Base-by-base conservation (phyloP, 192 early-diverging fungal species). In the Coemansia sp. region DNA sequence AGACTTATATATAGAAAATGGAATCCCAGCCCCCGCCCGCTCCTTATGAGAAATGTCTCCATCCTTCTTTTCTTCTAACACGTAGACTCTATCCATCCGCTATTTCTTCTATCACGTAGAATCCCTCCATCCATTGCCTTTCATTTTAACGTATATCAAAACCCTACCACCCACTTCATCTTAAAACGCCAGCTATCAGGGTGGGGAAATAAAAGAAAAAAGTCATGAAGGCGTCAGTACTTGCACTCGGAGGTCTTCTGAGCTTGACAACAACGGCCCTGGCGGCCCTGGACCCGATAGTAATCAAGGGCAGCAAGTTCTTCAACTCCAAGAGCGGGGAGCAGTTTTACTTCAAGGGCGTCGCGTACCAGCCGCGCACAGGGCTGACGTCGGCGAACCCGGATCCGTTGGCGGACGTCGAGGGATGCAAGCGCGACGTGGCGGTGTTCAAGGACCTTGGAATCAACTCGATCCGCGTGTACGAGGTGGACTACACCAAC, bases 291-390 rank as follows among this genome's bases (percentile, higher is more conserved):
- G 86, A 89, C 70, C 81, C 84, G 8, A 83, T 90, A 40, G 66
- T 69, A n/a, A 89, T 89, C 77, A 88, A 89, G 65, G 90, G 89
- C 40, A 81, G 79, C 62, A 89, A 88, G 67, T 87, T 89, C 63
- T 91, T 89, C 62, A 87, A 90, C 66, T 69, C 79, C 9, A 86
- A 87, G 50, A 86, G 87, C 5, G 86, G 88, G 73, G 83, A 88
- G 35, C 89, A 91, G 70, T 88, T 90, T 73, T 91, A 83, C 54
- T 86, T 90, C 74, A 91, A 90, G 70, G 90, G 89, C 32, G 81
- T 90, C 6, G 86, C 87, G 1, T 91, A 91, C 56, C 90, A 90
- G 68, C 90, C 90, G 22, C 75, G 78, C 56, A 74, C 81, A 17
- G 76, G 77, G 1, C 52, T 78, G 22, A 69, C 63, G 20, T 45